phyloP scores from a whole-genome alignment of 176 grass and related monocot species.

The Hordeum vulgare region MorexV3_pseudomolecules_assembly NC_058524.1:110386604-110387103 shows the following conservation, averaged over 20 bases:
- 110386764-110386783: not conserved
- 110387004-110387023: constrained; percentile 92
- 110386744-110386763: not conserved
- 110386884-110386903: not conserved
- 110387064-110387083: constrained; percentile 40
- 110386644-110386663: not conserved
- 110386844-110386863: not conserved
- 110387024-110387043: constrained; percentile 87
- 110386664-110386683: not conserved
- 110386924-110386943: not conserved
- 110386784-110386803: constrained; percentile 1
- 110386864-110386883: not conserved
- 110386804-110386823: not conserved
- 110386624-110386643: not conserved
- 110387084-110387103: constrained; percentile 1
- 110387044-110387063: constrained; percentile 58
- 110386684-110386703: not conserved
- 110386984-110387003: constrained; percentile 77
- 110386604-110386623: not conserved
- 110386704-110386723: not conserved
- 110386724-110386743: not conserved
- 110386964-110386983: constrained; percentile 61
- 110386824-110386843: not conserved
- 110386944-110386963: constrained; percentile 2
- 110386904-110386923: not conserved